phyloP scores from a whole-genome alignment of 2,329 filamentous ascomycete species.

The Sphaerulina vaccinii region DNA sequence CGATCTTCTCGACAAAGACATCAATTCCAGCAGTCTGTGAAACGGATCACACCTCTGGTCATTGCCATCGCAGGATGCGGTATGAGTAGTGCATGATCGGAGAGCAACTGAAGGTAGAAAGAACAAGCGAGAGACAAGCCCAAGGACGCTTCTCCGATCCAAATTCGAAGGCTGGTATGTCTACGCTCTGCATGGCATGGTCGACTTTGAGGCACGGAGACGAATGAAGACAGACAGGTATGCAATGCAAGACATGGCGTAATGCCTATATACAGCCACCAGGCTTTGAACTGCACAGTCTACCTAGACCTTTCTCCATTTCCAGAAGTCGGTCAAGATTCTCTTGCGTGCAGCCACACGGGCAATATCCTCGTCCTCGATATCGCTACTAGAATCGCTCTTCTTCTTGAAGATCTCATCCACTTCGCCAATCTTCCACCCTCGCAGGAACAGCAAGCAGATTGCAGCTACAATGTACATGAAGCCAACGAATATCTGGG shows the following conservation, averaged over 20 bases:
- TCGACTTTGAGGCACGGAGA: too few species aligned
- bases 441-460: conserved; percentile 55
- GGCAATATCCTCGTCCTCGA: conserved; percentile 30
- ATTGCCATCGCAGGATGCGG: too few species aligned
- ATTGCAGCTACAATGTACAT: conserved; percentile 61
- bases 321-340: conserved; percentile 32
- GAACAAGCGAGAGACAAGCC: too few species aligned
- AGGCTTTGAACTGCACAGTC: too few species aligned
- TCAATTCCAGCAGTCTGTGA: too few species aligned
- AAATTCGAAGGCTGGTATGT: too few species aligned
- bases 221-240: neutral
- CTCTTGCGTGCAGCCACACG: conserved; percentile 29
- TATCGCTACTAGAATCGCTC: conserved; percentile 25
- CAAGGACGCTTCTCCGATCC: too few species aligned
- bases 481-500: conserved; percentile 60
- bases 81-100: too few species aligned
- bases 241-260: neutral
- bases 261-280: neutral
- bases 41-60: too few species aligned
- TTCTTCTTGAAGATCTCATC: conserved; percentile 43
- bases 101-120: too few species aligned
- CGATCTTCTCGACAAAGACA: too few species aligned
- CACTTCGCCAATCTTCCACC: conserved; percentile 60
- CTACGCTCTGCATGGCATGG: too few species aligned
- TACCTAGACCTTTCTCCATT: conserved; percentile 37